Evolutionary conservation across 371 early-diverging fungal genomes (phyloP), one percentile per base, ranked within the genome.

Genomic region (Batrachochytrium dendrobatidis): DNA sequence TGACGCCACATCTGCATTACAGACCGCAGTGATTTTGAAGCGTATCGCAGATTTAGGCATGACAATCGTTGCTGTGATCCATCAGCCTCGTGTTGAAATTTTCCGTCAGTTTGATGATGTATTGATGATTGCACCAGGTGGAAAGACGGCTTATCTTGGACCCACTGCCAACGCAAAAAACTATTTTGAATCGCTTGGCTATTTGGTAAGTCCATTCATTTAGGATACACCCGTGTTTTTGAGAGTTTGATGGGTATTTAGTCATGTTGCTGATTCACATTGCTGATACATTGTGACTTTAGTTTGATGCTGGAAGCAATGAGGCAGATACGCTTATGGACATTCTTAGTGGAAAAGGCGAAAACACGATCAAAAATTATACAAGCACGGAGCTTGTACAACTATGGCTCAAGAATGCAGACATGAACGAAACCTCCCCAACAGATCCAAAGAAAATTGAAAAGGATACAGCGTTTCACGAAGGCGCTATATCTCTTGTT

Each of bases 41-140:
- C 61, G 76, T 26, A 77, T 87, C 62, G 79, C 86, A 1, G 67
- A 74, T 43, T 82, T 84, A 43, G 74, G 75, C 28, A 61, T 86
- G 50, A 85, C 85, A 18, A 78, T 87, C 10, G 80, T 84, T 5
- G 80, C 86, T 31, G 85, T 88, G 5, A 82, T 89, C 51, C 89
- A 89, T 65, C 85, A 85, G 34, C 90, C 91, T 0, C 82, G 83
- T 12, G 82, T 86, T 18, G 74, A 74, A 45, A 73, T 84, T 12
- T 84, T 84, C 32, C 63, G 68, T 20, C 68, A 75, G 55, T 69
- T 72, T 43, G 87, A 88, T 61, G 87, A 88, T 60, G 53, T 88
- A 33, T 63, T 88, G 15, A 48, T 88, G 33, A 69, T 88, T 6
- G 80, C 83, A 25, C 76, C 81, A 35, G 87, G 88, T 24, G 83